Conservation (phyloP, 163 green algal species). For the Coccomyxa subellipsoidea region DNA sequence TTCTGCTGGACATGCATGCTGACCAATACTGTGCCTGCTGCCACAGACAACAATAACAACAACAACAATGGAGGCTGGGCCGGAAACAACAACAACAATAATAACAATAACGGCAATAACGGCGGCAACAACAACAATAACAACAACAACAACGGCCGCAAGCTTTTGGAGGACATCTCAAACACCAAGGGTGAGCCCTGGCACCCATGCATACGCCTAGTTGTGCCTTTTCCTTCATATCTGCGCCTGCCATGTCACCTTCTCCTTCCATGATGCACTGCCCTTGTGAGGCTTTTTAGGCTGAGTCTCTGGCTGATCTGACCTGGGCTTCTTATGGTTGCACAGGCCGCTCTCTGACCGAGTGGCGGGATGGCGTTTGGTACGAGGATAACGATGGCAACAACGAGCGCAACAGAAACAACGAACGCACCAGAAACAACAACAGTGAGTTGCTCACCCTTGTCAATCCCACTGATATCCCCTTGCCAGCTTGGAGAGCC, state of each 20-base stretch:
- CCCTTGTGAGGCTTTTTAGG: no score
- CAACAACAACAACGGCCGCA: background rate
- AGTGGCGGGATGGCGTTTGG: background rate
- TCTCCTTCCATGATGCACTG: no score
- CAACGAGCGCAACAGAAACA: no score
- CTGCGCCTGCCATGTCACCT: no score
- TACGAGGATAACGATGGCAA: background rate
- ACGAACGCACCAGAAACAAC: background rate
- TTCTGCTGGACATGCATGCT: background rate
- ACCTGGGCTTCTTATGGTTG: background rate
- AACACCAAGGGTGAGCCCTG: background rate
- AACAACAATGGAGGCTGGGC: background rate
- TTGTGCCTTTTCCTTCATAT: no score
- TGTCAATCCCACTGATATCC: no score
- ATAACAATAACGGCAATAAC: background rate
- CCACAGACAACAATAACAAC: background rate
- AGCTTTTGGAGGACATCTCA: background rate
- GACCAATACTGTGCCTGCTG: background rate
- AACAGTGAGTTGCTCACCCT: no score
- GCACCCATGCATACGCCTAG: no score
- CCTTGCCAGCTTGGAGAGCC: no score
- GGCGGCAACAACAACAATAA: background rate
- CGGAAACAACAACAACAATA: background rate
- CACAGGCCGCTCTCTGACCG: background rate
- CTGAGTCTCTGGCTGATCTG: background rate